phyloP scores from a whole-genome alignment of 164 flowering plant genomes.

The Berberis vulgaris region DNA sequence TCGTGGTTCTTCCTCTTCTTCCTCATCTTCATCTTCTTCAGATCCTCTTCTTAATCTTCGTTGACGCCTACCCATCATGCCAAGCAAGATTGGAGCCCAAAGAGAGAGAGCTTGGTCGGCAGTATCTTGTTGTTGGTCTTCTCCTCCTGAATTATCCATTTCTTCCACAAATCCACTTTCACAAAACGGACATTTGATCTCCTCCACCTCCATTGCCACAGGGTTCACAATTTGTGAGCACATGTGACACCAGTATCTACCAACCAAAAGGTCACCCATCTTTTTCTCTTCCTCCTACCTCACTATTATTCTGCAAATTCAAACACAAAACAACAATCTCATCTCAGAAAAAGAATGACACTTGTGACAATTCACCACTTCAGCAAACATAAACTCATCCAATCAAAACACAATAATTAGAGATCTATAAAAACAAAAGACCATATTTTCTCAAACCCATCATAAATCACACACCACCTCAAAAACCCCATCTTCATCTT shows the following conservation, averaged over 20 bases:
- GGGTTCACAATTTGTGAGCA: slow-evolving; percentile 64
- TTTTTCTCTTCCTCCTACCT: slow-evolving; percentile 1
- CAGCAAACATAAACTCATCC: too few species aligned
- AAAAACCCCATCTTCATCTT: too few species aligned
- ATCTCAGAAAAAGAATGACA: too few species aligned
- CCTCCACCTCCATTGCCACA: slow-evolving; percentile 46
- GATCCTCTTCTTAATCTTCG: slow-evolving; percentile 24
- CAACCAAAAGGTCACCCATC: slow-evolving; percentile 48
- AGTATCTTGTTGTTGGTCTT: slow-evolving; percentile 22
- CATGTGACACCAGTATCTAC: slow-evolving; percentile 72
- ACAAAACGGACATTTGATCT: slow-evolving; percentile 72
- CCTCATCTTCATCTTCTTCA: slow-evolving; percentile 12
- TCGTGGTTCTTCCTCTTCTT: slow-evolving; percentile 29
- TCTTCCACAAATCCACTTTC: slow-evolving; percentile 70
- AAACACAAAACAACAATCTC: slow-evolving; percentile 2
- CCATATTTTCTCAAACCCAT: too few species aligned
- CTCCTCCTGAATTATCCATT: slow-evolving; percentile 25
- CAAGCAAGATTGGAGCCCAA: slow-evolving; percentile 79
- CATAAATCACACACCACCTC: too few species aligned
- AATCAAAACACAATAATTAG: too few species aligned
- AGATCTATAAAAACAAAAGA: too few species aligned
- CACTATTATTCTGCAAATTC: not conserved
- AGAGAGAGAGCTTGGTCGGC: slow-evolving; percentile 62
- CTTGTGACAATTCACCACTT: too few species aligned
- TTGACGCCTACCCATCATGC: slow-evolving; percentile 50